Evolutionary conservation across 1,284 basidiomycete genomes (phyloP), one percentile per base, ranked within the genome.

Genomic region (Ganoderma boninense): DNA sequence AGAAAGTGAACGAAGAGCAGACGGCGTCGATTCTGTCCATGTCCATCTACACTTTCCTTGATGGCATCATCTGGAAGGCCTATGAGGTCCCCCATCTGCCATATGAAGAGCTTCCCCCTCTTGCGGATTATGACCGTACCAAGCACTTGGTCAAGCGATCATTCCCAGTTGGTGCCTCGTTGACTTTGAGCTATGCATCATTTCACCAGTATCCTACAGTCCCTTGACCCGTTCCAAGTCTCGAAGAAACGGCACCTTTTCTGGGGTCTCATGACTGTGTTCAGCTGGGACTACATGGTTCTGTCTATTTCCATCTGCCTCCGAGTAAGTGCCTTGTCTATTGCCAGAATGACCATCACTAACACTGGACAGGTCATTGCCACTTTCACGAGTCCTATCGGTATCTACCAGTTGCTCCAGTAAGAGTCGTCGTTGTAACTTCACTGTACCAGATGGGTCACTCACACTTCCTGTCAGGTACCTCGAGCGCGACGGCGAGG

Each of bases 1-100:
- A 81, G 1, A 76, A 82, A 29, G 84, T 86, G 8, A 90, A 88
- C 78, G 87, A 89, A 3, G 92, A 94, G 75, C 92, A 93, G 76
- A 91, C 89, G 0, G 87, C 90, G 0, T 89, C 90, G 0, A 81
- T 88, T 62, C 73, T 91, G 16, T 90, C 87, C 3, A 81, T 90
- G 69, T 54, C 85, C 13, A 83, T 87, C 59, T 94, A 86, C 79
- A 82, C 84, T 35, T 94, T 89, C 82, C 80, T 93, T 20, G 80
- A 81, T 56, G 71, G 75, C 4, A 69, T 79, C 52, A 77, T 83
- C 62, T 76, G 72, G 67, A 70, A 72, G 23, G 81, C 78, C 0
- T 76, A 76, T 57, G 74, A 72, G 38, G 61, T 75, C 7, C 63
- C 75, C 0, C 79, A 79, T 66, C 73, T 82, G 10, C 62, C 76